These are phyloP conservation scores for Yarrowia sp. DNA, from an alignment of 805 yeast species.

Conservation along the genomic window DNA sequence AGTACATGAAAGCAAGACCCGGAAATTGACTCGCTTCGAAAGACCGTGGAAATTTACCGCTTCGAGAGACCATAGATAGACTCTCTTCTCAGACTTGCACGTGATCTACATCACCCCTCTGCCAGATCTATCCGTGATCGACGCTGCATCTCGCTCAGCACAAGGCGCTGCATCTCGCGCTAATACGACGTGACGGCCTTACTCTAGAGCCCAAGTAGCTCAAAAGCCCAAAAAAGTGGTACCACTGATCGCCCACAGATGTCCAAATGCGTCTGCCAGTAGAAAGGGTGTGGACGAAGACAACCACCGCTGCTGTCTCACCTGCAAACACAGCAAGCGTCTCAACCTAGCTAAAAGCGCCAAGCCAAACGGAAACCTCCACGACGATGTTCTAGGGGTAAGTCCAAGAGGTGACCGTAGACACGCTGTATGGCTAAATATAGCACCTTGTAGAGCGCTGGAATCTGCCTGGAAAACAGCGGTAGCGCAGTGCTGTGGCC, in stretches of 20 bases:
- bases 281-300: not conserved
- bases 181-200: not conserved
- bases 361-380: not conserved
- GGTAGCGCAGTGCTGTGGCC: not conserved
- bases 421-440: too few species aligned
- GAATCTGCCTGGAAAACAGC: too few species aligned
- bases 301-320: constrained; percentile 5
- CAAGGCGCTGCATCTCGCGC: not conserved
- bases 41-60: too few species aligned
- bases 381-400: constrained; percentile 18
- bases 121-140: constrained; percentile 36
- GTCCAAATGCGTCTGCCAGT: not conserved
- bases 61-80: too few species aligned
- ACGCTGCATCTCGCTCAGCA: not conserved
- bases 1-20: too few species aligned
- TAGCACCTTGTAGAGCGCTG: too few species aligned
- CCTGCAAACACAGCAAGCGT: constrained; percentile 27
- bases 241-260: constrained; percentile 33
- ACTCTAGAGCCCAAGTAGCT: not conserved
- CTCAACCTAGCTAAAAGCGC: not conserved
- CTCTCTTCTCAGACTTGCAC: too few species aligned
- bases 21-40: too few species aligned
- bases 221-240: constrained; percentile 21
- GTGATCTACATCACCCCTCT: too few species aligned
- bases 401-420: not conserved